A percentile compares a stretch with the other conserved stretches of the same genome.
Evolutionary conservation across 495 filamentous ascomycete species (phyloP).

Genomic region (Penicillium paxilli): DNA sequence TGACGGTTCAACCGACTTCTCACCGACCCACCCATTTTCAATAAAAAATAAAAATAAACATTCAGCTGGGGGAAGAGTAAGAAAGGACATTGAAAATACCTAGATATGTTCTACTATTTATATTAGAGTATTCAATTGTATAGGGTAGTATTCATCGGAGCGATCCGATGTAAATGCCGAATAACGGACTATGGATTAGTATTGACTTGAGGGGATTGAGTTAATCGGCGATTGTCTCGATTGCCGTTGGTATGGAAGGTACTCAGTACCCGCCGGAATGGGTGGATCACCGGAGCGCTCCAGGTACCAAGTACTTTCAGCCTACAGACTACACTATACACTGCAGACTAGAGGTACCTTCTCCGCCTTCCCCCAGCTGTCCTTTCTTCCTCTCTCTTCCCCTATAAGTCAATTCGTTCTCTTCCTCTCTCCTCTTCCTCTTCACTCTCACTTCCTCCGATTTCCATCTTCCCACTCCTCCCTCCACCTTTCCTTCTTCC

Average conservation of each 20-base stretch:
- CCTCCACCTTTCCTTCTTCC: conserved; percentile 11
- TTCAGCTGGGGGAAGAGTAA: neutral
- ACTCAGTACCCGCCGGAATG: conserved; percentile 28
- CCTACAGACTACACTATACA: no score
- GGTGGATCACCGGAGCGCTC: conserved; percentile 20
- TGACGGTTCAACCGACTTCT: conserved; percentile 31
- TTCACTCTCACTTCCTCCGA: conserved; percentile 12
- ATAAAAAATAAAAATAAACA: neutral
- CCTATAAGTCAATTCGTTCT: conserved; percentile 25
- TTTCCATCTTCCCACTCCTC: conserved; percentile 7
- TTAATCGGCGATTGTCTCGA: no score
- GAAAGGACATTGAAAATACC: neutral
- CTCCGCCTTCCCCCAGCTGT: conserved; percentile 6
- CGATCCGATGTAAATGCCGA: no score
- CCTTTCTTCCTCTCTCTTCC: conserved; percentile 8
- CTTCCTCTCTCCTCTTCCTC: conserved; percentile 5
- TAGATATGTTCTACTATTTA: no score
- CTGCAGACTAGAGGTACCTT: neutral
- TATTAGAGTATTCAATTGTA: neutral
- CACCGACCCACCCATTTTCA: conserved; percentile 21
- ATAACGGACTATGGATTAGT: no score
- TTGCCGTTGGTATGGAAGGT: conserved; percentile 30
- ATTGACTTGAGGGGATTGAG: no score
- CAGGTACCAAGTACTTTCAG: conserved; percentile 5
- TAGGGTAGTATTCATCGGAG: no score